Base-by-base conservation (phyloP, 805 yeast species). In the Candida gorgasii region DNA sequence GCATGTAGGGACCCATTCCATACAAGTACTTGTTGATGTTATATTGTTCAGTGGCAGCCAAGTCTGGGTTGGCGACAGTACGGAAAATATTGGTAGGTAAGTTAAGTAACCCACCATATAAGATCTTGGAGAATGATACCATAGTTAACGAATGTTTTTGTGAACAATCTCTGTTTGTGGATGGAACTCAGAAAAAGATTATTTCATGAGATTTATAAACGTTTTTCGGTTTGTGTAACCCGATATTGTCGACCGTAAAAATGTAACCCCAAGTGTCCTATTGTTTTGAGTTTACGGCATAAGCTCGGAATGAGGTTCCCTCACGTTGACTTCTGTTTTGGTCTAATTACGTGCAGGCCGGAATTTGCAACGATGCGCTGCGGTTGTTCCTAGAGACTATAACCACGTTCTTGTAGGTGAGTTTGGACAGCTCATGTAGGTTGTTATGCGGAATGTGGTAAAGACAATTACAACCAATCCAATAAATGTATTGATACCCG, bases 1-100 rank as follows among this genome's bases (percentile, higher is more conserved):
- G 71, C 26, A 75, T 62, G 50, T 76, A 80, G 5, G 87, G 86
- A 1, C 78, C 84, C 15, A 73, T 53, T 14, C 81, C 80, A n/a
- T 78, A 83, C 36, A 79, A 60, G 47, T 63, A 79, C 41, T 73
- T 69, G 34, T 78, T 62, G 13, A 78, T 53, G 43, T 75, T 80
- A 56, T 65, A 70, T 42, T 77, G 77, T 19, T 67, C 71, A 17
- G 58, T 55, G 3, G 72, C 57, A 12, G 71, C 69, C 46, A 66
- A 72, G 38, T 67, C 64, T 2, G 75, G 74, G 22, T 27, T 33
- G 19, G 52, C 49, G 11, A 49, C 52, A 19, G 44, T 40, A 29
- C 45, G 43, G 30, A 31, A 49, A 12, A 49, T 30, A 20, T 49
- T 42, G 6, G 19, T 26, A 5, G 52, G 52, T 14, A 44, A 33